Conservation (phyloP, 805 yeast genomes). For the Wickerhamiella bombiphila region DNA sequence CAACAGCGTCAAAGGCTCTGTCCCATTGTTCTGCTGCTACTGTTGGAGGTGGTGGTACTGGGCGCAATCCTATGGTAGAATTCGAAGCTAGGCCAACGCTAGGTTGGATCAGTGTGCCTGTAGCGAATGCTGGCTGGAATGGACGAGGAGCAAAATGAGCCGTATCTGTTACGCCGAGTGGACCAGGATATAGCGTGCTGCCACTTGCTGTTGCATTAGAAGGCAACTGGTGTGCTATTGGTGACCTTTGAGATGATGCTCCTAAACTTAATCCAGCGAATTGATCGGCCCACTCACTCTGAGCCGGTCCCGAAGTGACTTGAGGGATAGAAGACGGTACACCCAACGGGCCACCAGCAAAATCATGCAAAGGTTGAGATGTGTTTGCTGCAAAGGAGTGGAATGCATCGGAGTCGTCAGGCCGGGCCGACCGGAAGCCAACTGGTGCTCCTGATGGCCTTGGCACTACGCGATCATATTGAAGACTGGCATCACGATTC, state of each 20-base stretch:
- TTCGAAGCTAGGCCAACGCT: not conserved
- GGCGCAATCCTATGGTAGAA: no score
- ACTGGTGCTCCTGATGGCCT: conserved; percentile 1
- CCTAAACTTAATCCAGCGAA: not conserved
- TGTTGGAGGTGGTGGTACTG: no score
- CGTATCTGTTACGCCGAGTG: no score
- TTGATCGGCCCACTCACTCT: conserved; percentile 2
- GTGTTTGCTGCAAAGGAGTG: conserved; percentile 2
- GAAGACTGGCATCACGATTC: conserved; percentile 10
- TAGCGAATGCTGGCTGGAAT: not conserved
- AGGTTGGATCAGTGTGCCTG: not conserved
- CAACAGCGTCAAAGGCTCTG: conserved; percentile 4
- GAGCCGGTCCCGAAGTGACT: conserved; percentile 2
- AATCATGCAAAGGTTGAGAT: not conserved
- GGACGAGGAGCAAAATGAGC: not conserved
- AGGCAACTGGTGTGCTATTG: not conserved
- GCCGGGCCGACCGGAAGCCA: conserved; percentile 1
- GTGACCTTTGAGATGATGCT: no score
- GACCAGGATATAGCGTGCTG: not conserved
- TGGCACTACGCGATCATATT: conserved; percentile 6
- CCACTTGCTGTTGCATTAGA: not conserved
- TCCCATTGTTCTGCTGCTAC: not conserved
- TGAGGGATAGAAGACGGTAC: not conserved
- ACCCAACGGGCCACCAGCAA: not conserved
- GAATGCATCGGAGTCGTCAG: conserved; percentile 1